Conservation (phyloP, 352 stramenopile species). For the Phytophthora hibernalis region DNA sequence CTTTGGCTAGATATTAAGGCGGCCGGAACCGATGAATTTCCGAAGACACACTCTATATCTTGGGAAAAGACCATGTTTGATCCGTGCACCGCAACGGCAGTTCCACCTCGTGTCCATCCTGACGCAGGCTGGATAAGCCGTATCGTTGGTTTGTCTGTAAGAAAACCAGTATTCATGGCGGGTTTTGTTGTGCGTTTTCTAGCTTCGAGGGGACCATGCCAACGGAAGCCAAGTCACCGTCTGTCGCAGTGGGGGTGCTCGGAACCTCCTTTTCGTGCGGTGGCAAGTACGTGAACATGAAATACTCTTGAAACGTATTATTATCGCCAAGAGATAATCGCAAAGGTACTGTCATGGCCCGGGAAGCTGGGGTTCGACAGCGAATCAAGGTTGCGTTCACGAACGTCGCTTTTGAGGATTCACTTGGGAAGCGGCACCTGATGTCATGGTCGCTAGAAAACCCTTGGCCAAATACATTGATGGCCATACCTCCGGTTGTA, state of each 20-base stretch:
- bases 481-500: slow-evolving; percentile 17
- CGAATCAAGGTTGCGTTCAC: slow-evolving; percentile 50
- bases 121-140: slow-evolving; percentile 33
- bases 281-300: slow-evolving; percentile 34
- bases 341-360: slow-evolving; percentile 33
- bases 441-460: slow-evolving; percentile 41
- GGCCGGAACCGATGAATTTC: slow-evolving; percentile 28
- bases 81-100: slow-evolving; percentile 37
- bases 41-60: slow-evolving; percentile 46
- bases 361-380: slow-evolving; percentile 43
- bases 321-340: slow-evolving; percentile 37
- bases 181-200: background rate
- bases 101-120: slow-evolving; percentile 49
- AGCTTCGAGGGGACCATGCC: background rate
- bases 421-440: slow-evolving; percentile 36
- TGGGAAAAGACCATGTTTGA: slow-evolving; percentile 30
- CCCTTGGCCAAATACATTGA: slow-evolving; percentile 45
- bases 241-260: no score
- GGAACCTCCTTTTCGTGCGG: slow-evolving; percentile 11
- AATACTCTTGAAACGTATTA: slow-evolving; percentile 21
- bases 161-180: background rate
- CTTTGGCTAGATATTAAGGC: slow-evolving; percentile 34
- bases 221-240: background rate
- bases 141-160: slow-evolving; percentile 18
- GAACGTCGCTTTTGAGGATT: slow-evolving; percentile 19